Base-by-base conservation (phyloP, 2,329 filamentous ascomycete genomes). In the Colletotrichum karsti region DNA sequence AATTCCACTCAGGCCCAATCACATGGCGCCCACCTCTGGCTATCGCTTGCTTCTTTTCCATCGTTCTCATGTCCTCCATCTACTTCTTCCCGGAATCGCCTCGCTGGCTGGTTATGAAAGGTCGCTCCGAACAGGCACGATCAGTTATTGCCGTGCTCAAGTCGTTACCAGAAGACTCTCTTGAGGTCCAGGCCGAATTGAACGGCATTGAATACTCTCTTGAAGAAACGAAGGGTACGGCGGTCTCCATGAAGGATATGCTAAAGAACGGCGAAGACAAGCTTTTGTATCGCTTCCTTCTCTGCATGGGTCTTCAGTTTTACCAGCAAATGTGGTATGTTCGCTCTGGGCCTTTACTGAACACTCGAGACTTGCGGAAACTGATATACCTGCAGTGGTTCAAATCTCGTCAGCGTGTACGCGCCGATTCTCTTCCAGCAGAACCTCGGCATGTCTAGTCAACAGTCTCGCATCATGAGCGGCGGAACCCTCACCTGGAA, bases 401-500 rank as follows among this genome's bases (percentile, higher is more conserved):
- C 79, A 74, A 84, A 83, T 70, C 76, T 84, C 39, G 82, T 85
- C 67, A 84, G 82, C 33, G 82, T 84, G 6, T 87, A 87, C 73
- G 76, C 77, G 3, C 74, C 79, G 15, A 79, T 80, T 59, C 73
- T 81, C 24, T 81, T 81, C 72, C 74, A 80, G 66, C 70, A 78
- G 61, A 82, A 82, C 50, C 78, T 84, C 4, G 77, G 77, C 30
- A 71, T 83, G 63, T 74, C 73, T 61, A 73, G 73, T 13, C 77
- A 81, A 46, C 73, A 76, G 1, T 77, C 82, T 13, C 77, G 79
- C 10, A 74, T 83, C 50, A 77, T 86, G 7, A 79, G 82, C 9
- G 82, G 77, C 8, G 84, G 82, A 28, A 84, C 85, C 9, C 75
- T 88, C 44, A 88, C 86, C 3, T 88, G 84, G 82, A 88, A 88